Evolutionary conservation across 169 alveolate genomes (phyloP).

Genomic region (Ichthyophthirius multifiliis): DNA sequence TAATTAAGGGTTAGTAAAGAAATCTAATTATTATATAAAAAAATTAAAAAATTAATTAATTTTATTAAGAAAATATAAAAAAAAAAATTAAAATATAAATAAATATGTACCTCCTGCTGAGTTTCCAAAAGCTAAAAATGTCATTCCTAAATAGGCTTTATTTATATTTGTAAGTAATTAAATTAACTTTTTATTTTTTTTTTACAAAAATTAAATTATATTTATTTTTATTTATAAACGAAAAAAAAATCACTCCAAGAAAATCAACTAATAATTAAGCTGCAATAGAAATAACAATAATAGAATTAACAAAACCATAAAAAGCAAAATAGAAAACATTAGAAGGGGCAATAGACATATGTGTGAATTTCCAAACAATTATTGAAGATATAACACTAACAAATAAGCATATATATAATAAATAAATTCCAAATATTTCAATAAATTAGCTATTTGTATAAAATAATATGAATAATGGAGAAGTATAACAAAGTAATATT

Average conservation of each 20-base stretch:
- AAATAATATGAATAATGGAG: neutral
- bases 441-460: neutral
- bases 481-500: neutral
- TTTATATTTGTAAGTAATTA: constrained; percentile 20
- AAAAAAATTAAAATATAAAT: too few relatives aligned
- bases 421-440: neutral
- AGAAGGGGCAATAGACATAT: neutral
- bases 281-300: constrained; percentile 15
- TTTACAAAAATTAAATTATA: neutral
- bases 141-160: constrained; percentile 56
- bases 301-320: constrained; percentile 21
- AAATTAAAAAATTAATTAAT: neutral
- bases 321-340: neutral
- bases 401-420: neutral
- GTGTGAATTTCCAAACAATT: constrained; percentile 2
- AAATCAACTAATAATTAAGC: constrained; percentile 21
- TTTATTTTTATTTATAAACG: too few relatives aligned
- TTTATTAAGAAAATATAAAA: too few relatives aligned
- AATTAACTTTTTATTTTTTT: neutral
- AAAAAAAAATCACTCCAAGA: neutral
- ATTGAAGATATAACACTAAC: neutral
- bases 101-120: constrained; percentile 61
- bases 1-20: constrained; percentile 39
- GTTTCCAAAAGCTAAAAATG: constrained; percentile 70
- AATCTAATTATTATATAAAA: neutral